A percentile compares a stretch with the other conserved stretches of the same genome.
Conservation (phyloP, 352 stramenopile genomes). For the Globisporangium okanoganense region DNA sequence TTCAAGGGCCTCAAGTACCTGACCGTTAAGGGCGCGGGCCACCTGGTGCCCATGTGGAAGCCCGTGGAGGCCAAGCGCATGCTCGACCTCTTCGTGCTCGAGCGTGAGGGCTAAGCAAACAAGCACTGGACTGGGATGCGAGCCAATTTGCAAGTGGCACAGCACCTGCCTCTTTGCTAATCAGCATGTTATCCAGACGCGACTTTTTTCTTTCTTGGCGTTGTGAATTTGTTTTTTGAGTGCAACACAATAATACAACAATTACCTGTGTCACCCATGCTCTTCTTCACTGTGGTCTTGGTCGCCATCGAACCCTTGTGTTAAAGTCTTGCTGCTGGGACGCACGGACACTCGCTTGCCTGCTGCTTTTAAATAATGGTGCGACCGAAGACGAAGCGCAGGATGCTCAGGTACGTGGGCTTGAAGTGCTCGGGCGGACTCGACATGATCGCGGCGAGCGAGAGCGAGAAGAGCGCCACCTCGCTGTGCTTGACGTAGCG, state of each 20-base stretch:
- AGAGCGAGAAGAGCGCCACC: constrained; percentile 80
- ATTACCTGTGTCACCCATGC: not conserved
- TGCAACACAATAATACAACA: not conserved
- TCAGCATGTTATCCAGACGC: not conserved
- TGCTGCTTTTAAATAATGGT: constrained; percentile 56
- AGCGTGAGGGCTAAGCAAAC: constrained; percentile 13
- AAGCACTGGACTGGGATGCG: not conserved
- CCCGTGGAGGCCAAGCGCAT: constrained; percentile 62
- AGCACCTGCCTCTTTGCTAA: not conserved
- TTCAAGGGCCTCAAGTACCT: constrained; percentile 86
- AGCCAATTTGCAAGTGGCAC: not conserved
- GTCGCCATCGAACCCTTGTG: not conserved
- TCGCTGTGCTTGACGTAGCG: constrained; percentile 75
- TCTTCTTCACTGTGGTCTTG: not conserved
- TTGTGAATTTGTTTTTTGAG: not conserved
- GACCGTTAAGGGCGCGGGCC: constrained; percentile 89
- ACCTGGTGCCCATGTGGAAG: constrained; percentile 87
- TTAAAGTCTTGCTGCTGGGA: constrained; percentile 5
- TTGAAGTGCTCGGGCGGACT: constrained; percentile 80
- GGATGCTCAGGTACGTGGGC: constrained; percentile 74
- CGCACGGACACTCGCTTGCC: no score
- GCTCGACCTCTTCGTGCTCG: constrained; percentile 67
- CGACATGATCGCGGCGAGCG: constrained; percentile 83
- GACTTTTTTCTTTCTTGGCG: not conserved
- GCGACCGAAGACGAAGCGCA: constrained; percentile 81